phyloP scores from a whole-genome alignment of 1,284 basidiomycete species.

The Pseudozyma sp. region DNA sequence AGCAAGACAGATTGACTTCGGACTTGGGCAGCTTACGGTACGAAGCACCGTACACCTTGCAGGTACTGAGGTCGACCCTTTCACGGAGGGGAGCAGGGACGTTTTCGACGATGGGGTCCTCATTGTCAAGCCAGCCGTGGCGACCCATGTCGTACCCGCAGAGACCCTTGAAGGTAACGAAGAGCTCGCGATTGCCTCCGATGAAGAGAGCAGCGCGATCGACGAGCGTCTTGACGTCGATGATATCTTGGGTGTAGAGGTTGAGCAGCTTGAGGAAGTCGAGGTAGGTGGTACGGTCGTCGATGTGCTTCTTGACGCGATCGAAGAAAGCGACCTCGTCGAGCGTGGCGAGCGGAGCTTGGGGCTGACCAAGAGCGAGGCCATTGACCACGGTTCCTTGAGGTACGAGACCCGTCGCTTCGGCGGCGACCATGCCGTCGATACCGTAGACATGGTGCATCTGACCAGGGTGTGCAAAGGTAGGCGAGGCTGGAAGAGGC shows the following conservation, averaged over 20 bases:
- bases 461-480: slow-evolving; percentile 42
- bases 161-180: slow-evolving; percentile 86
- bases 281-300: slow-evolving; percentile 89
- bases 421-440: slow-evolving; percentile 58
- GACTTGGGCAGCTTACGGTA: slow-evolving; percentile 89
- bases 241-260: slow-evolving; percentile 90
- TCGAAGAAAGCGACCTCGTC: slow-evolving; percentile 95
- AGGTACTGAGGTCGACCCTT: slow-evolving; percentile 66
- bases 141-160: slow-evolving; percentile 80
- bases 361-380: slow-evolving; percentile 58
- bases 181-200: slow-evolving; percentile 80
- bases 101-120: slow-evolving; percentile 70
- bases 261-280: slow-evolving; percentile 97
- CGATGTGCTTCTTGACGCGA: slow-evolving; percentile 83
- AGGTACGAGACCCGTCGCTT: slow-evolving; percentile 52
- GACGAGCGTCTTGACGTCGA: slow-evolving; percentile 86
- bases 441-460: slow-evolving; percentile 57
- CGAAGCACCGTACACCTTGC: slow-evolving; percentile 79
- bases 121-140: slow-evolving; percentile 73
- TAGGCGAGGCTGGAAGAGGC: slow-evolving; percentile 40
- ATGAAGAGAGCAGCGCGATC: slow-evolving; percentile 88
- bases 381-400: slow-evolving; percentile 47
- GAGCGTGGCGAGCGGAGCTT: slow-evolving; percentile 74
- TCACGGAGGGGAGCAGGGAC: slow-evolving; percentile 68
- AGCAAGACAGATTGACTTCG: slow-evolving; percentile 89